phyloP scores from a whole-genome alignment of 2,329 filamentous ascomycete genomes.

The Colletotrichum camelliae region DNA sequence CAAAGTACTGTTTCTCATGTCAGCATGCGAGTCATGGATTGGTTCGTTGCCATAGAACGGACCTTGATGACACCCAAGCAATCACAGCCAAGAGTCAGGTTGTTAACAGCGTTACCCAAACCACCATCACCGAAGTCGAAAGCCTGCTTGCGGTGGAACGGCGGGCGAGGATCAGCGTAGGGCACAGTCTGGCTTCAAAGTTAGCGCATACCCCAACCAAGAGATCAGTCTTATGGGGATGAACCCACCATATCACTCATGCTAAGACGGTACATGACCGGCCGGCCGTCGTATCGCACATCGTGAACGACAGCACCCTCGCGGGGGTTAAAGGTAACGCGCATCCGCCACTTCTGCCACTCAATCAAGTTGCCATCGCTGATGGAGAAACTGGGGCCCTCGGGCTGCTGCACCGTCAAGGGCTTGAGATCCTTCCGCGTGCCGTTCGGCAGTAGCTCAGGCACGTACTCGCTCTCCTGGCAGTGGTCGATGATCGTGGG shows the following conservation, averaged over 20 bases:
- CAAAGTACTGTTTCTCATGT: slow-evolving; percentile 4
- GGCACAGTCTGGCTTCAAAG: background rate
- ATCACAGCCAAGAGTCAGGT: slow-evolving; percentile 72
- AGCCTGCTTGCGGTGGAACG: slow-evolving; percentile 57
- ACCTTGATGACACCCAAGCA: slow-evolving; percentile 48
- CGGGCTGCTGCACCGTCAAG: slow-evolving; percentile 65
- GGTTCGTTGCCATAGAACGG: background rate
- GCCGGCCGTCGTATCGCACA: slow-evolving; percentile 61
- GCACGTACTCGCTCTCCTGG: slow-evolving; percentile 41
- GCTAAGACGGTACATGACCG: slow-evolving; percentile 60
- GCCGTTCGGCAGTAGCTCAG: slow-evolving; percentile 44
- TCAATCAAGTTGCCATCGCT: slow-evolving; percentile 37
- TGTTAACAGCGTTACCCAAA: slow-evolving; percentile 70
- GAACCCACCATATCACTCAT: slow-evolving; percentile 58
- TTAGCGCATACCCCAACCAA: background rate
- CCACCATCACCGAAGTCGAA: slow-evolving; percentile 75
- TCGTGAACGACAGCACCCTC: slow-evolving; percentile 66
- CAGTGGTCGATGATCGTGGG: slow-evolving; percentile 34
- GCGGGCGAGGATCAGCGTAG: slow-evolving; percentile 19
- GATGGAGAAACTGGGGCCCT: slow-evolving; percentile 64
- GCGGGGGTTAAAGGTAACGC: slow-evolving; percentile 63
- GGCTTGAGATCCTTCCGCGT: slow-evolving; percentile 61
- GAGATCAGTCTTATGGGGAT: background rate
- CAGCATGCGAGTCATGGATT: rapidly evolving
- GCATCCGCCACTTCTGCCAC: slow-evolving; percentile 64